Conservation (phyloP, 768 basidiomycete species). For the Pholiota microspora region DNA sequence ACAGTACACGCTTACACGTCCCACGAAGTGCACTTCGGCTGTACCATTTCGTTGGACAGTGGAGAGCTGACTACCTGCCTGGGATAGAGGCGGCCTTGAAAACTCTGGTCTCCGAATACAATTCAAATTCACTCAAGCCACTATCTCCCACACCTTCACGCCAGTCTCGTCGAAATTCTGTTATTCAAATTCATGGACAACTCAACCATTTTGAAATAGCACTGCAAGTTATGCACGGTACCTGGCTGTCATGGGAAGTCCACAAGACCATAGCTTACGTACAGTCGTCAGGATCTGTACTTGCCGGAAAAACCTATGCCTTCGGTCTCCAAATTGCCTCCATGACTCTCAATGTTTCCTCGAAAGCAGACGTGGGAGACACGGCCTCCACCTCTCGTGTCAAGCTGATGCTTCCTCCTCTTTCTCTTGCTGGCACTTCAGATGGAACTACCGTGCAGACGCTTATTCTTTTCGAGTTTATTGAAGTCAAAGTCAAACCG, state of each 20-base stretch:
- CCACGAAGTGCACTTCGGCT: conserved; percentile 81
- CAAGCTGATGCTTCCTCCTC: conserved; percentile 62
- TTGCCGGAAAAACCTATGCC: conserved; percentile 32
- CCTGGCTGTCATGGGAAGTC: conserved; percentile 79
- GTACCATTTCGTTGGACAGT: conserved; percentile 78
- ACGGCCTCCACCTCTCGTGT: conserved; percentile 45
- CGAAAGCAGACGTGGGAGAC: conserved; percentile 37
- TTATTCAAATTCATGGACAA: conserved; percentile 51
- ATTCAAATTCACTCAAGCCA: conserved; percentile 36
- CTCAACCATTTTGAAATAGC: conserved; percentile 53
- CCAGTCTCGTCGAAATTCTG: conserved; percentile 23
- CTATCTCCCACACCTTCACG: conserved; percentile 29
- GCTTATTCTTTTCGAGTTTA: conserved; percentile 61
- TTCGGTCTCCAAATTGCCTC: conserved; percentile 69
- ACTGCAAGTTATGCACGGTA: conserved; percentile 85
- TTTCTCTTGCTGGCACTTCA: conserved; percentile 60
- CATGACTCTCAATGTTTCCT: conserved; percentile 58
- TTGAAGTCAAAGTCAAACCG: conserved; percentile 75
- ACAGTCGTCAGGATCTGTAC: conserved; percentile 33
- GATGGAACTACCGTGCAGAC: conserved; percentile 49
- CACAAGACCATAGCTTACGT: conserved; percentile 47
- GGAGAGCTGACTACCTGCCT: conserved; percentile 78
- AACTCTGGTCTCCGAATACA: conserved; percentile 63
- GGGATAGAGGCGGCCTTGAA: conserved; percentile 67
- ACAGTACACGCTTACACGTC: conserved; percentile 52